Base-by-base conservation (phyloP, 148 eudicot species). In the Rhododendron simsii region DNA sequence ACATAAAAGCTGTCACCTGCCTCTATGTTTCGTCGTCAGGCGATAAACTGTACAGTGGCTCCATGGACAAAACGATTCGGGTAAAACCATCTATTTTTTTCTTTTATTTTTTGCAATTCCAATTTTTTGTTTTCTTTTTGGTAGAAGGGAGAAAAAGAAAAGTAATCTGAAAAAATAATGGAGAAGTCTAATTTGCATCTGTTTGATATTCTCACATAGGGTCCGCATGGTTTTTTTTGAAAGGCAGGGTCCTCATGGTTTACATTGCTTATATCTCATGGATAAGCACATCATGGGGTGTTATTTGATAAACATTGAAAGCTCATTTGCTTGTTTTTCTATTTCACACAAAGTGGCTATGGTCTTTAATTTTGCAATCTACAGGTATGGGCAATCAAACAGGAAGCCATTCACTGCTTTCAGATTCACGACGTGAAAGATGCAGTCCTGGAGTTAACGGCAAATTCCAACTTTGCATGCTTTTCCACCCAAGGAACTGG, bases 311-410 rank as follows among this genome's bases (percentile, higher is more conserved):
- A 67, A 67, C 15, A 9, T 10, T 71, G 76, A 30, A 13, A 14
- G 39, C 41, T 71, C 39, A 71, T 71, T 71, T 71, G 20, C 20
- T 33, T 71, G 30, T 71, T 71, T 55, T 71, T 18, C 76, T 71
- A 33, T 71, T 71, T 71, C 76, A 71, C 20, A 71, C 76, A 13
- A 14, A 30, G 2, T 5, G 39, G 76, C 41, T 33, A 71, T 35
- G 23, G 8, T 13, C 55, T 48, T 48, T 79, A 16, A 80, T 45
- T 48, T 37, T 61, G n/a, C 26, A 61, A 61, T 78, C 30, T 35
- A 41, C 88, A 92, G 94, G 91, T 92, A 10, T 92, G 94, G 94
- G 84, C 89, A 84, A 92, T 90, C 81, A 92, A 89, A 80, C 94
- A 88, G 55, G 94, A 90, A 80, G 94, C 88, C 85, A 90, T 92